Evolutionary conservation across 192 early-diverging fungal species (phyloP), one percentile per base, ranked within the genome.

Genomic region (Entomortierella parvispora): DNA sequence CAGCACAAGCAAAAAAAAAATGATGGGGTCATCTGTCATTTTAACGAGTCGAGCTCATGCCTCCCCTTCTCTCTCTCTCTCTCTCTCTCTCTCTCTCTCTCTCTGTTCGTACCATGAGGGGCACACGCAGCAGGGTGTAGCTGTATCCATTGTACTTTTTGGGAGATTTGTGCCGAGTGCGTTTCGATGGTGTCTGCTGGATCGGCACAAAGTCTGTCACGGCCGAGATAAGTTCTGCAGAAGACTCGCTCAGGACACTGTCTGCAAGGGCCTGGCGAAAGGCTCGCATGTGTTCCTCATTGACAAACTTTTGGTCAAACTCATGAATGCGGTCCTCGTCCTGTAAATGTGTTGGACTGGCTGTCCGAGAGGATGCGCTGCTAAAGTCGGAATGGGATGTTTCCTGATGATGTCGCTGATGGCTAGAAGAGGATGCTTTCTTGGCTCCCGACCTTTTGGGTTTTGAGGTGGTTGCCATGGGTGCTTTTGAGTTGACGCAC

Each of bases 211-310:
- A 83, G 51, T 89, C 83, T 2, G 76, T 84, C 14, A 81, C 62
- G 1, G 87, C 87, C 2, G 80, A 79, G 42, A 89, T 89, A 33
- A 85, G 81, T 44, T 89, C 87, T 31, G 83, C 61, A 6, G 47
- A 62, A 20, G 76, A 60, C 9, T 84, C 69, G 10, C 66, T 60
- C n/a, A 68, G 57, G 18, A 82, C 77, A 66, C 83, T 82, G 14
- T 83, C 60, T 22, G 65, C 62, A 9, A 87, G 62, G 15, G 84
- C 87, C 28, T 79, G 76, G 12, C 62, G 65, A 47, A 87, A 87
- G 25, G 74, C 79, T 9, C 58, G 67, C 12, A 89, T 74, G 62
- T 89, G 82, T 2, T 70, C 68, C 58, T 85, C 78, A 53, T 87
- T 82, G 5, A 85, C 78, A 58, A 80, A 84, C 2, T 71, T 64